Evolutionary conservation across 1,284 basidiomycete species (phyloP).

Genomic region (Irpex lacteus): DNA sequence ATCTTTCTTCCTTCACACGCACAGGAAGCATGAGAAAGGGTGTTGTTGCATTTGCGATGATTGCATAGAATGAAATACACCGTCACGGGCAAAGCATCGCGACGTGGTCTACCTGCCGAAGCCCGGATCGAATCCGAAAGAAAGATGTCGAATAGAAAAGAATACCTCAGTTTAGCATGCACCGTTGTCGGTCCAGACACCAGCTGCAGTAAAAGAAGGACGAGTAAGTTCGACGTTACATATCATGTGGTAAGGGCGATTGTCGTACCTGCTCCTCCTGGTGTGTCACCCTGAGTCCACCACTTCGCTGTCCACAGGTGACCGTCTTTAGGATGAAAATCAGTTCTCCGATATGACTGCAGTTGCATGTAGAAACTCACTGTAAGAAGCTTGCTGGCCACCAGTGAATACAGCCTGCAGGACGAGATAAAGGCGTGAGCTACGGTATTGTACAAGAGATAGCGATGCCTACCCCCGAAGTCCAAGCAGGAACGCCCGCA

Average conservation of each 20-base stretch:
- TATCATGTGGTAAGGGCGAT: neutral
- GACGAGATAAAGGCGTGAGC: neutral
- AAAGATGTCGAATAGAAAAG: neutral
- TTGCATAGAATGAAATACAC: neutral
- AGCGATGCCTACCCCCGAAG: conserved; percentile 28
- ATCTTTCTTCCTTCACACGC: too few species aligned
- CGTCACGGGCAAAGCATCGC: neutral
- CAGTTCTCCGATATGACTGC: neutral
- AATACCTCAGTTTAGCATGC: conserved; percentile 33
- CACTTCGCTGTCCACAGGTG: conserved; percentile 64
- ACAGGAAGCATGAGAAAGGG: too few species aligned
- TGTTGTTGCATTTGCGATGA: too few species aligned
- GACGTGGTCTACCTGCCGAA: neutral
- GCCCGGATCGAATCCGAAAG: neutral
- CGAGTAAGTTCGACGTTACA: conserved; percentile 2
- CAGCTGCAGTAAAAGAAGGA: conserved; percentile 30
- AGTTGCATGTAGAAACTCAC: conserved; percentile 30
- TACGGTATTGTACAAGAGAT: neutral
- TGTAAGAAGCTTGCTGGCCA: conserved; percentile 48
- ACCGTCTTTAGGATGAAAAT: conserved; percentile 31
- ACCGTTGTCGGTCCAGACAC: conserved; percentile 59
- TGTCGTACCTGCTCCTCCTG: conserved; percentile 43
- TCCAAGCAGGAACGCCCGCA: conserved; percentile 52
- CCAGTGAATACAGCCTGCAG: conserved; percentile 41
- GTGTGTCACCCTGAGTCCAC: conserved; percentile 59